A percentile compares a stretch with the other conserved stretches of the same genome.
phyloP scores from a whole-genome alignment of 768 basidiomycete genomes.

The Pisolithus microcarpus region DNA sequence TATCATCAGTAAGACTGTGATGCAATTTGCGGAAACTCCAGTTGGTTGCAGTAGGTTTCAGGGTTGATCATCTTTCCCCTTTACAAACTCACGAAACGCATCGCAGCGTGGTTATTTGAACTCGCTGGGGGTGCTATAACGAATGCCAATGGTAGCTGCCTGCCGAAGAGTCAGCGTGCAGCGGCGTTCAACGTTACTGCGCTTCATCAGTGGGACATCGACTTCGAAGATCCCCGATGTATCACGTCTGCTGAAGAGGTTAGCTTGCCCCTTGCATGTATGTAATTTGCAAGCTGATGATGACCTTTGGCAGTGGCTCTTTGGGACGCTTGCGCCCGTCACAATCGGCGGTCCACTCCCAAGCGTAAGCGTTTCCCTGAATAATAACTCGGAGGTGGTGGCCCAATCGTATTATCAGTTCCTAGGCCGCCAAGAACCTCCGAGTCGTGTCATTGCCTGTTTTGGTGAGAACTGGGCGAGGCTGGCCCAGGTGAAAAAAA shows the following conservation, averaged over 20 bases:
- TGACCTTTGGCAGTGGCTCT: slow-evolving; percentile 58
- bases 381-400: slow-evolving; percentile 10
- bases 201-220: slow-evolving; percentile 89
- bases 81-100: neutral
- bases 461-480: slow-evolving; percentile 73
- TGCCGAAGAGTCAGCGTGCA: slow-evolving; percentile 74
- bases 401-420: slow-evolving; percentile 42
- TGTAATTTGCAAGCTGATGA: slow-evolving; percentile 4
- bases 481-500: slow-evolving; percentile 61
- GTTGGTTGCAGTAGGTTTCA: slow-evolving; percentile 79
- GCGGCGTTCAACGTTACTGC: slow-evolving; percentile 82
- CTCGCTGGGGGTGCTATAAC: slow-evolving; percentile 73
- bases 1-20: slow-evolving; percentile 74
- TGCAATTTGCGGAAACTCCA: slow-evolving; percentile 75
- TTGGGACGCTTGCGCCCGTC: slow-evolving; percentile 61
- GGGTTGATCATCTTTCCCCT: neutral
- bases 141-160: slow-evolving; percentile 66
- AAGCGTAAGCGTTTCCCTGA: slow-evolving; percentile 49
- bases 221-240: slow-evolving; percentile 73
- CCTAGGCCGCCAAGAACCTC: slow-evolving; percentile 63
- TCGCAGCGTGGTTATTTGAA: slow-evolving; percentile 85
- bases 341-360: slow-evolving; percentile 78
- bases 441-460: slow-evolving; percentile 54
- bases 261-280: slow-evolving; percentile 10
- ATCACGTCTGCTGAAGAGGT: slow-evolving; percentile 78